These are phyloP conservation scores for Pelargonium nanum DNA, from an alignment of 345 rosid genomes.

Conservation along the genomic window DNA sequence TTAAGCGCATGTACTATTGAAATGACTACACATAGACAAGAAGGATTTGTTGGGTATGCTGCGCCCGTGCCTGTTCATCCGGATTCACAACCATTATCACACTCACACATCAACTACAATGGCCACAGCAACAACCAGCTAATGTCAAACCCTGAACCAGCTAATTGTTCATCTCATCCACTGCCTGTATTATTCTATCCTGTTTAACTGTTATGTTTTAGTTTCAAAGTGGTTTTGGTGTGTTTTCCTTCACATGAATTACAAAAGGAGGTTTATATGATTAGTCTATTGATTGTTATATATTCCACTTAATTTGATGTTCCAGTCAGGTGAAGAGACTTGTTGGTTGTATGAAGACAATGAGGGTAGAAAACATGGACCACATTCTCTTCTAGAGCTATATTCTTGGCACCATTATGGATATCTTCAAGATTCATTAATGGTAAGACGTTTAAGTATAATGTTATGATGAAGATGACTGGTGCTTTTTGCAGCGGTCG, in stretches of 20 bases:
- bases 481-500: not conserved
- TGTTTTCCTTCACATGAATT: not conserved
- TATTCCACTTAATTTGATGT: slow-evolving; percentile 3
- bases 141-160: slow-evolving; percentile 21
- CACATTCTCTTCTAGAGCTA: slow-evolving; percentile 58
- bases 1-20: slow-evolving; percentile 14
- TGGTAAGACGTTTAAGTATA: slow-evolving; percentile 32
- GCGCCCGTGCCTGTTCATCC: slow-evolving; percentile 12
- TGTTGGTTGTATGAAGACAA: slow-evolving; percentile 80
- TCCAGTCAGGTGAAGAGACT: slow-evolving; percentile 50
- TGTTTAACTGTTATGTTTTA: slow-evolving; percentile 10
- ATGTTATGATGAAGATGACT: not conserved
- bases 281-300: not conserved
- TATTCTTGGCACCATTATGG: slow-evolving; percentile 57
- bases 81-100: slow-evolving; percentile 22
- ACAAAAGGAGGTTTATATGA: not conserved
- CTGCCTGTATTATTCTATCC: slow-evolving; percentile 37
- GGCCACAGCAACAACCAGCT: slow-evolving; percentile 20
- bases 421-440: slow-evolving; percentile 43
- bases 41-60: slow-evolving; percentile 18
- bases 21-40: slow-evolving; percentile 17
- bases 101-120: slow-evolving; percentile 18
- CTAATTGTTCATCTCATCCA: slow-evolving; percentile 18
- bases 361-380: slow-evolving; percentile 66
- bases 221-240: not conserved